These are phyloP conservation scores for Solanum sejunctum DNA, from an alignment of 257 asterid genomes.

Conservation along the genomic window DNA sequence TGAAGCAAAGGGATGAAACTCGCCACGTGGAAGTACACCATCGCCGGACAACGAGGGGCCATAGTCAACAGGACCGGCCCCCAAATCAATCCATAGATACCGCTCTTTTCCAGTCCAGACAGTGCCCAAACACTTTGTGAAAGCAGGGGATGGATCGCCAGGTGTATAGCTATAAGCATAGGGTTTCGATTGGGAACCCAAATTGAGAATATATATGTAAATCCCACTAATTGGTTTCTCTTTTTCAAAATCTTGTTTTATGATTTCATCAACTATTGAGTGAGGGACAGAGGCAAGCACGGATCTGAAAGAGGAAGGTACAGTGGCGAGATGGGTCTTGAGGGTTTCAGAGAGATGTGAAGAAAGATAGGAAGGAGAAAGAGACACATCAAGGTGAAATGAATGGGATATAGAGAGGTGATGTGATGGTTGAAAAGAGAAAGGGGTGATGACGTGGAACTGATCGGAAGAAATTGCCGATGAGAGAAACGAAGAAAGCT, in stretches of 20 bases:
- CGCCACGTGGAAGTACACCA: constrained; percentile 85
- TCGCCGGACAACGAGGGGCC: constrained; percentile 93
- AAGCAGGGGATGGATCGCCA: constrained; percentile 74
- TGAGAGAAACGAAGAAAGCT: constrained; percentile 46
- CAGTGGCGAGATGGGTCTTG: constrained; percentile 28
- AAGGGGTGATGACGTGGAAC: constrained; percentile 86
- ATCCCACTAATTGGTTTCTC: constrained; percentile 44
- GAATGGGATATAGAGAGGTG: constrained; percentile 69
- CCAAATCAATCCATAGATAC: constrained; percentile 87
- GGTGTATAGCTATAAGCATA: constrained; percentile 64
- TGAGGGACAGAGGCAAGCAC: constrained; percentile 47
- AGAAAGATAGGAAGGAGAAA: constrained; percentile 37
- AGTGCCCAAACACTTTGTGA: constrained; percentile 71
- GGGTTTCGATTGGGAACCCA: constrained; percentile 41
- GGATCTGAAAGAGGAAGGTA: constrained; percentile 50
- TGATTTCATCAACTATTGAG: constrained; percentile 37
- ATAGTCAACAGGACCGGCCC: constrained; percentile 96
- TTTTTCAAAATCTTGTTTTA: constrained; percentile 50
- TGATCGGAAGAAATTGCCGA: constrained; percentile 70
- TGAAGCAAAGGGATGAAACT: constrained; percentile 84
- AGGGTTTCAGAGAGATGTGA: constrained; percentile 35
- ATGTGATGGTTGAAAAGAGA: constrained; percentile 29
- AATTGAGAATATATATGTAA: constrained; percentile 59
- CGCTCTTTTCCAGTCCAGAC: constrained; percentile 87
- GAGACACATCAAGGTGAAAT: constrained; percentile 47